Conservation (phyloP, 495 filamentous ascomycete genomes). For the Penicillium taxi region DNA sequence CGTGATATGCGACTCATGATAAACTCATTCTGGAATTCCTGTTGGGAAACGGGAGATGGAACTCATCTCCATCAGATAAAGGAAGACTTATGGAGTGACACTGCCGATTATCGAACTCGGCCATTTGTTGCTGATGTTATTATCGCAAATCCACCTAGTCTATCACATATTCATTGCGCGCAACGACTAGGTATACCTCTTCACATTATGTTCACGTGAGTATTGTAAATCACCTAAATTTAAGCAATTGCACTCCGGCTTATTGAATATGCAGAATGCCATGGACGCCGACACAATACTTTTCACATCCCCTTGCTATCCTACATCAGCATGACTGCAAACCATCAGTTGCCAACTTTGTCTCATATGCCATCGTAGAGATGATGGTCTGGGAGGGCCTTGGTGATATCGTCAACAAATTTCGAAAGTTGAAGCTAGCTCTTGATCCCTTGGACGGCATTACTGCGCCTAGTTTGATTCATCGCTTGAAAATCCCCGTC, state of each 20-base stretch:
- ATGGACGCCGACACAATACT: constrained; percentile 47
- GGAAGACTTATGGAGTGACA: constrained; percentile 31
- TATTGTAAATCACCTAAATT: constrained; percentile 9
- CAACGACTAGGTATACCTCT: constrained; percentile 71
- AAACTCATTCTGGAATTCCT: constrained; percentile 71
- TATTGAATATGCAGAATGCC: constrained; percentile 45
- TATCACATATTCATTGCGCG: constrained; percentile 76
- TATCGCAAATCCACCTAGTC: constrained; percentile 78
- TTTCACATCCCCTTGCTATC: constrained; percentile 51
- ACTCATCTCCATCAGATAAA: constrained; percentile 38
- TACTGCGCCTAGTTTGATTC: constrained; percentile 58
- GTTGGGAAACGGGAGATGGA: constrained; percentile 56
- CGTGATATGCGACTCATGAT: constrained; percentile 63
- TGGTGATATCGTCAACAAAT: constrained; percentile 68
- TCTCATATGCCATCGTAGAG: constrained; percentile 69
- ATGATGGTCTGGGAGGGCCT: constrained; percentile 80
- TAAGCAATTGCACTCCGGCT: background rate
- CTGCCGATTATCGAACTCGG: constrained; percentile 30
- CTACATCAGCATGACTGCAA: constrained; percentile 45
- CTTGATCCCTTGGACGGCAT: constrained; percentile 59
- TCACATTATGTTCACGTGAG: constrained; percentile 76
- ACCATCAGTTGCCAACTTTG: constrained; percentile 56
- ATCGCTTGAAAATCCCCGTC: constrained; percentile 59
- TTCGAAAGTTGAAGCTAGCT: constrained; percentile 55
- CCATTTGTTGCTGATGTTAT: constrained; percentile 77